These are phyloP conservation scores for Pestalotiopsis sp. DNA, from an alignment of 2,329 filamentous ascomycete species.

Conservation along the genomic window DNA sequence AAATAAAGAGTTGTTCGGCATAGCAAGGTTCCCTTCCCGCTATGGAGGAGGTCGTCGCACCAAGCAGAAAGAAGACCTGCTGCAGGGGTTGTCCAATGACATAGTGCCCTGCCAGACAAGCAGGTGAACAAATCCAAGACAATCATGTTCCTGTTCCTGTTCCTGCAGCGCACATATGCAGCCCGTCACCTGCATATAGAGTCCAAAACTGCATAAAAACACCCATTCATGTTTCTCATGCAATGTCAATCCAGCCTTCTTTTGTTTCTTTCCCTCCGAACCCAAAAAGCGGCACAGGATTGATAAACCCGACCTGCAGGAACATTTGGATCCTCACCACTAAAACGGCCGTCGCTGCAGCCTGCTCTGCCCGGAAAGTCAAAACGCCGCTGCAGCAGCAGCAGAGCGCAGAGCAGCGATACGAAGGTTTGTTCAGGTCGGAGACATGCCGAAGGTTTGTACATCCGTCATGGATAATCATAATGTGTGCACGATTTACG, in stretches of 20 bases:
- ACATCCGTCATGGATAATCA: not conserved
- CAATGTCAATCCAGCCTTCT: not conserved
- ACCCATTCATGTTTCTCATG: not conserved
- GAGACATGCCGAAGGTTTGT: conserved; percentile 3
- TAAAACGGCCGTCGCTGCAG: not conserved
- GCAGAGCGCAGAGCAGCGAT: not conserved
- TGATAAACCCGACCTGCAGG: not conserved
- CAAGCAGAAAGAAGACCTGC: not conserved
- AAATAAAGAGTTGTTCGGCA: not conserved
- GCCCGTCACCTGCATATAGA: not conserved
- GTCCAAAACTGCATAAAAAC: conserved; percentile 7
- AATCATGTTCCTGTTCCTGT: not conserved
- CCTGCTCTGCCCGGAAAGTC: not conserved
- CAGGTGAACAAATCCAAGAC: not conserved
- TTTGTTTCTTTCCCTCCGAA: not conserved
- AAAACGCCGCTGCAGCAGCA: not conserved
- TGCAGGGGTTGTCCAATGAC: conserved; percentile 10
- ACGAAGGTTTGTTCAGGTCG: conserved; percentile 7
- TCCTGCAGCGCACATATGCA: conserved; percentile 1
- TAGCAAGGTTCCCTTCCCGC: conserved; percentile 4
- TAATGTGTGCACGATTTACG: conserved; percentile 1
- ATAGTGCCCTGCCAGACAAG: not conserved
- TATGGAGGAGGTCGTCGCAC: not conserved
- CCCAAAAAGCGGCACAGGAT: not conserved
- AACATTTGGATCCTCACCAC: not conserved